Evolutionary conservation across 345 rosid genomes (phyloP).

Genomic region (Brassica incana): DNA sequence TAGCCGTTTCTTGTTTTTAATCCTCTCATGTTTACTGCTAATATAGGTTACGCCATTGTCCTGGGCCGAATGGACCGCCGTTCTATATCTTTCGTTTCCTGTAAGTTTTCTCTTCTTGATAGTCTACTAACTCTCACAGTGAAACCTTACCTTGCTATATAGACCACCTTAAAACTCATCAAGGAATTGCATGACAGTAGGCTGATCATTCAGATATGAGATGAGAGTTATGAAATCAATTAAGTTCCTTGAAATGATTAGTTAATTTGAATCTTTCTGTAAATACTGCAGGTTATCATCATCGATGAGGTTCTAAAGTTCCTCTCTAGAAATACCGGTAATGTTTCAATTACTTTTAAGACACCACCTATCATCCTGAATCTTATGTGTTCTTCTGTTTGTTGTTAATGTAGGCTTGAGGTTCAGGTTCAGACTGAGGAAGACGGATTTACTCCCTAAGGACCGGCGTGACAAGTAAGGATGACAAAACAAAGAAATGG

Average conservation of each 20-base stretch:
- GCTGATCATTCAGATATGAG: constrained; percentile 1
- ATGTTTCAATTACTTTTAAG: not conserved
- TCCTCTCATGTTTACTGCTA: constrained; percentile 35
- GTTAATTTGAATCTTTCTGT: not conserved
- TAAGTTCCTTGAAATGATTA: not conserved
- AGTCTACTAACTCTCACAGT: constrained; percentile 6
- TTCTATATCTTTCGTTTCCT: constrained; percentile 96
- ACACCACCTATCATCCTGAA: not conserved
- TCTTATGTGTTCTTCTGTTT: constrained; percentile 8
- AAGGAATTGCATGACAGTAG: not conserved
- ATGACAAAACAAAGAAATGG: constrained; percentile 7
- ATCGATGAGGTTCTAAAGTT: constrained; percentile 92
- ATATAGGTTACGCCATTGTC: constrained; percentile 94
- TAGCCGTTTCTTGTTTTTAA: not conserved
- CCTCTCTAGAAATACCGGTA: constrained; percentile 68
- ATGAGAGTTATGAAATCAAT: not conserved
- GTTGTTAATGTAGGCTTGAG: constrained; percentile 54
- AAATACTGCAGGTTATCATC: constrained; percentile 67
- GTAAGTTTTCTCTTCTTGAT: constrained; percentile 46
- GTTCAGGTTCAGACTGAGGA: constrained; percentile 72
- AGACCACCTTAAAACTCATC: not conserved
- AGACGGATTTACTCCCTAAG: constrained; percentile 75
- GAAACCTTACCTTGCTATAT: not conserved
- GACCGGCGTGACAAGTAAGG: constrained; percentile 68
- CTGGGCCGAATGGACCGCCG: constrained; percentile 88